Evolutionary conservation across 2,329 filamentous ascomycete genomes (phyloP).

Genomic region (Colletotrichum euphorbiae): DNA sequence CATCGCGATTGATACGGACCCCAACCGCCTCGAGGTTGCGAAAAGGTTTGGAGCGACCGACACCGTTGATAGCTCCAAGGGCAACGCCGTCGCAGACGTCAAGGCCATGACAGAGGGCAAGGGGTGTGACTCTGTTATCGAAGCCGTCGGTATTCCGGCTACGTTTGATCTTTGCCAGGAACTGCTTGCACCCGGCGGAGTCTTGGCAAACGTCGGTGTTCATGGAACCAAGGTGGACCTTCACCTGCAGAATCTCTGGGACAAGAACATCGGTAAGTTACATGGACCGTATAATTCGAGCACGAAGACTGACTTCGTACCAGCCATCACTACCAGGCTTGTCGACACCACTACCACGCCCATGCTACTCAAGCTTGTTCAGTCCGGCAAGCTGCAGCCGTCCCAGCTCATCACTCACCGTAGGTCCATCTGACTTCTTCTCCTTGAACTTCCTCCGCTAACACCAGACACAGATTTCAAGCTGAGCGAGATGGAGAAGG

Average conservation of each 20-base stretch:
- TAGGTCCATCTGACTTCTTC: constrained; percentile 41
- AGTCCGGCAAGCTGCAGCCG: constrained; percentile 55
- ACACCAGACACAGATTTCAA: constrained; percentile 48
- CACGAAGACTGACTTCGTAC: not conserved
- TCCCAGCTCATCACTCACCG: constrained; percentile 58
- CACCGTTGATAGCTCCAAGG: constrained; percentile 53
- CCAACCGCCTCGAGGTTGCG: constrained; percentile 59
- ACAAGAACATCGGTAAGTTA: constrained; percentile 62
- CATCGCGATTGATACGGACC: constrained; percentile 64
- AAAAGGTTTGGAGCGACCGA: constrained; percentile 61
- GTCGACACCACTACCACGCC: constrained; percentile 61
- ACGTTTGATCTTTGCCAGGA: constrained; percentile 66
- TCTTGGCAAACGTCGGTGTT: constrained; percentile 69
- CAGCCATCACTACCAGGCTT: constrained; percentile 59
- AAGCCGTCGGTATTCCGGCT: constrained; percentile 65
- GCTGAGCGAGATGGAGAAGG: constrained; percentile 56
- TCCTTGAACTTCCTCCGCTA: rapidly evolving
- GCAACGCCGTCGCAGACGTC: constrained; percentile 52
- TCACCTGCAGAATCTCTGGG: constrained; percentile 66
- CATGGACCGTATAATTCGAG: not conserved
- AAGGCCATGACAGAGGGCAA: constrained; percentile 59
- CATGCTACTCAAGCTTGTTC: constrained; percentile 60
- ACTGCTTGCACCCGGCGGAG: constrained; percentile 63
- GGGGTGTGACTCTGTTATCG: constrained; percentile 68
- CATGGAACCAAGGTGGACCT: constrained; percentile 65